These are phyloP conservation scores for Hyphodiscus hymeniophilus DNA, from an alignment of 495 filamentous ascomycete species.

Conservation along the genomic window DNA sequence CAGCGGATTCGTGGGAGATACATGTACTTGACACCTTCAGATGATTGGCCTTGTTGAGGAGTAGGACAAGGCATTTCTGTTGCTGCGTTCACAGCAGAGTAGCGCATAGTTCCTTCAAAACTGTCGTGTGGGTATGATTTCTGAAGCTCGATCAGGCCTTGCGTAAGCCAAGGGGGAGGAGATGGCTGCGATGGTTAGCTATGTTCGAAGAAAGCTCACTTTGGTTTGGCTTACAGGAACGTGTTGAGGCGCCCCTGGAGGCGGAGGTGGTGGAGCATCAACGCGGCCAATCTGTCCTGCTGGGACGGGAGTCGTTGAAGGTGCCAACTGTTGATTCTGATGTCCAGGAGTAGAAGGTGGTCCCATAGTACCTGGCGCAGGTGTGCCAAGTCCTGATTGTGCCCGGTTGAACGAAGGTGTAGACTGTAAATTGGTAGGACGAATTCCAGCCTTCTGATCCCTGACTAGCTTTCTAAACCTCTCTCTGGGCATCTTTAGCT, in stretches of 20 bases:
- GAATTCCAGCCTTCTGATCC: slow-evolving; percentile 30
- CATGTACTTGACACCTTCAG: slow-evolving; percentile 53
- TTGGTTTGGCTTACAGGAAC: slow-evolving; percentile 53
- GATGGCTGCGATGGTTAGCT: slow-evolving; percentile 49
- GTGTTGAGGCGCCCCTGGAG: slow-evolving; percentile 38
- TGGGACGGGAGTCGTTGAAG: slow-evolving; percentile 22
- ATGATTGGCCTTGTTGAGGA: slow-evolving; percentile 37
- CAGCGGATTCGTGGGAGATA: slow-evolving; percentile 83
- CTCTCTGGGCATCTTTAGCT: slow-evolving; percentile 59
- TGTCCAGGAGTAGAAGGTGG: slow-evolving; percentile 41
- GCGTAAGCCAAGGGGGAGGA: slow-evolving; percentile 70
- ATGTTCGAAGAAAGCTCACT: slow-evolving; percentile 12
- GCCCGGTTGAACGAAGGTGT: slow-evolving; percentile 39
- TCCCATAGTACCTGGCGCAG: slow-evolving; percentile 51
- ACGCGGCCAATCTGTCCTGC: slow-evolving; percentile 53
- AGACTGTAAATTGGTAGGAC: slow-evolving; percentile 24
- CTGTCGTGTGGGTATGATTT: slow-evolving; percentile 60
- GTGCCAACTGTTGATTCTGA: slow-evolving; percentile 28
- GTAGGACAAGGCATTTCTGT: slow-evolving; percentile 49
- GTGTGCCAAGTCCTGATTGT: slow-evolving; percentile 43
- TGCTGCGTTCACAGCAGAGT: slow-evolving; percentile 61
- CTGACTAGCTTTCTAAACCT: slow-evolving; percentile 51
- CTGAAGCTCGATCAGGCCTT: slow-evolving; percentile 55
- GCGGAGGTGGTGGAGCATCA: slow-evolving; percentile 50
- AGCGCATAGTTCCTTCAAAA: slow-evolving; percentile 84